A percentile compares a stretch with the other conserved stretches of the same genome.
These are phyloP conservation scores for Collybia nuda DNA, from an alignment of 768 basidiomycete species.

Conservation along the genomic window DNA sequence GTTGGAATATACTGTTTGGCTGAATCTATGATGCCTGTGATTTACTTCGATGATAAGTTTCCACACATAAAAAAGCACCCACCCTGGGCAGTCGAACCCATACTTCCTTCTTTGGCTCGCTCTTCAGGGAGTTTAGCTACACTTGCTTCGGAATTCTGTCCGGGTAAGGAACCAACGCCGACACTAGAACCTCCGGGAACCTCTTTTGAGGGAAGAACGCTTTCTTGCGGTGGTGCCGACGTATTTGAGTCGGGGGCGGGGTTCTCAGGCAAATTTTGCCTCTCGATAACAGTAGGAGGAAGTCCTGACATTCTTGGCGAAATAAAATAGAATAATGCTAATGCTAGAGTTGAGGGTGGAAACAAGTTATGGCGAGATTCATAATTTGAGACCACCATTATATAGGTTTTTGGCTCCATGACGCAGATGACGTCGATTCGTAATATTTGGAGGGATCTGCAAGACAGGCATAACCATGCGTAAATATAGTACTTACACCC, in stretches of 20 bases:
- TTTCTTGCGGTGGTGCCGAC: neutral
- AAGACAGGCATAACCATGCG: no score
- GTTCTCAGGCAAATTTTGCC: neutral
- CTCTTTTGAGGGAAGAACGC: neutral
- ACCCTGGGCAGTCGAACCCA: no score
- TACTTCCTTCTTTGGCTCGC: no score
- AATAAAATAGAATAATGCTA: neutral
- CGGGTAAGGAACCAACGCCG: neutral
- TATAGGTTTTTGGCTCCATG: conserved; percentile 1
- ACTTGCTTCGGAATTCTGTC: neutral
- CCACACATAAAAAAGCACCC: no score
- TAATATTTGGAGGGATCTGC: no score
- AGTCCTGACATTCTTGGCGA: no score
- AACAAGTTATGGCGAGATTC: neutral
- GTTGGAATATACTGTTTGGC: neutral
- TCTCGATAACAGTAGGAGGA: no score
- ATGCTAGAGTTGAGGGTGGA: neutral
- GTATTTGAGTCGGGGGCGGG: neutral
- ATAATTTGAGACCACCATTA: conserved; percentile 1
- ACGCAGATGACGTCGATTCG: neutral
- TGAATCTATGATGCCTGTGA: no score
- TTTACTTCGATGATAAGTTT: no score
- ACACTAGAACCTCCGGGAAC: neutral
- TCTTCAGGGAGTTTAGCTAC: no score
- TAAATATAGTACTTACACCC: no score